Conservation (phyloP, 225 moss, liverwort and hornwort genomes). For the Sphagnum tenellum region DNA sequence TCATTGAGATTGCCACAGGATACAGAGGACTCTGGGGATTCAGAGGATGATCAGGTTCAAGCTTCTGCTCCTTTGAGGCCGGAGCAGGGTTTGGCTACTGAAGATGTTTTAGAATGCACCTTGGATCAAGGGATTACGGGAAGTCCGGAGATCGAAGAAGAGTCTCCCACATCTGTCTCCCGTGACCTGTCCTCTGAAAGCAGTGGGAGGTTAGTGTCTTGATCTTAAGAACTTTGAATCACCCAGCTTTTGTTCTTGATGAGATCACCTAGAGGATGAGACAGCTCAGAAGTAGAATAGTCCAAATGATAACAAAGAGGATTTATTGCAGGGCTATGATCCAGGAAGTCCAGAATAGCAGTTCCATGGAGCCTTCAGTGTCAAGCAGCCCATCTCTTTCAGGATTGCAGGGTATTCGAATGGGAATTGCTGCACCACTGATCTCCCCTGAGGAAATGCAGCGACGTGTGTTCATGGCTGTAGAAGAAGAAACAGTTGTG, state of each 20-base stretch:
- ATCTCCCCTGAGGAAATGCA: constrained; percentile 89
- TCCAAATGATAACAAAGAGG: too few relatives aligned
- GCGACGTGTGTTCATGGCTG: constrained; percentile 51
- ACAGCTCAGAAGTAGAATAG: too few relatives aligned
- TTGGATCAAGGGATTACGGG: constrained; percentile 38
- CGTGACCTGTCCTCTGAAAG: constrained; percentile 30
- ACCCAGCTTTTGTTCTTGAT: too few relatives aligned
- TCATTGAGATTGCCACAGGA: constrained; percentile 7
- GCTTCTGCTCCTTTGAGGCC: too few relatives aligned
- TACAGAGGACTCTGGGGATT: constrained; percentile 22
- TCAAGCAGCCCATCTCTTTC: constrained; percentile 22
- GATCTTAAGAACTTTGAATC: not conserved
- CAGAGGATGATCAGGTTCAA: constrained; percentile 6
- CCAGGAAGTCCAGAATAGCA: not conserved
- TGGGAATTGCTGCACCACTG: constrained; percentile 41
- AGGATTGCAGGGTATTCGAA: constrained; percentile 50
- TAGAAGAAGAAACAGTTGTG: constrained; percentile 76
- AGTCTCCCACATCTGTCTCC: constrained; percentile 18
- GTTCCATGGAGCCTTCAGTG: constrained; percentile 25
- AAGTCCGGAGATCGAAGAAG: constrained; percentile 51
- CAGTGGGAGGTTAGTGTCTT: constrained; percentile 34
- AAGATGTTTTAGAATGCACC: constrained; percentile 8
- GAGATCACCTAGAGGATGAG: too few relatives aligned
- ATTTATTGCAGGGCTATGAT: too few relatives aligned
- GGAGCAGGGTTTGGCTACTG: not conserved